Evolutionary conservation across 2,329 filamentous ascomycete genomes (phyloP), one percentile per base, ranked within the genome.

Genomic region (Cladosporium colombiae): DNA sequence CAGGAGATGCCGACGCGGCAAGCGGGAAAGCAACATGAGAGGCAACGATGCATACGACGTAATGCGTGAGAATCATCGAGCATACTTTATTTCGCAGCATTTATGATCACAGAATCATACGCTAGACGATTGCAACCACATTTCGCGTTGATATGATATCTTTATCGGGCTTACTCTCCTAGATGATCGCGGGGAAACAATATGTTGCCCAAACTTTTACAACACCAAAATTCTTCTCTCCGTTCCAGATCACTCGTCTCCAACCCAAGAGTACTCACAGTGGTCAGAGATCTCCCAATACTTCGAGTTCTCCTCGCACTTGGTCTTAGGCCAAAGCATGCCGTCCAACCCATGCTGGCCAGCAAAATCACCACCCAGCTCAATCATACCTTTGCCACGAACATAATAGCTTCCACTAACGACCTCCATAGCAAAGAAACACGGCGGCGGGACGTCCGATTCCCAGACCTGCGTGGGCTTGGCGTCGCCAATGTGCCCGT

Each of bases 371-470:
- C 60, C 60, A 3, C 16, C 27, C 18, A 62, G 31, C 60, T 31
- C 27, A 18, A 62, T 35, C 46, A 53, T 53, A n/a, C 60, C 60
- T 31, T 55, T 62, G 16, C 23, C 18, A 25, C 16, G 25, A 29
- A 53, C 60, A 11, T 33, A 53, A 27, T 53, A 62, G 23, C 50
- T 62, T 21, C 60, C 44, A 14, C 53, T 62, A 14, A 55, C 27
- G 23, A 62, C 60, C 46, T 53, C 49, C 60, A 62, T 62, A 16
- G 46, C 46, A 25, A 62, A 62, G 60, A 53, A 62, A 37, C 60
- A 62, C 7, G 46, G 27, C 31, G 60, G 60, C 16, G 60, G 29
- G 14, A 35, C 23, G n/a, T 31, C 21, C n/a, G 46, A 35, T 14
- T 53, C 44, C 60, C 49, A 62, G 33, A 25, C 21, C 14, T 53